Base-by-base conservation (phyloP, 208 protist genomes). In the Acanthamoeba sp. region DNA sequence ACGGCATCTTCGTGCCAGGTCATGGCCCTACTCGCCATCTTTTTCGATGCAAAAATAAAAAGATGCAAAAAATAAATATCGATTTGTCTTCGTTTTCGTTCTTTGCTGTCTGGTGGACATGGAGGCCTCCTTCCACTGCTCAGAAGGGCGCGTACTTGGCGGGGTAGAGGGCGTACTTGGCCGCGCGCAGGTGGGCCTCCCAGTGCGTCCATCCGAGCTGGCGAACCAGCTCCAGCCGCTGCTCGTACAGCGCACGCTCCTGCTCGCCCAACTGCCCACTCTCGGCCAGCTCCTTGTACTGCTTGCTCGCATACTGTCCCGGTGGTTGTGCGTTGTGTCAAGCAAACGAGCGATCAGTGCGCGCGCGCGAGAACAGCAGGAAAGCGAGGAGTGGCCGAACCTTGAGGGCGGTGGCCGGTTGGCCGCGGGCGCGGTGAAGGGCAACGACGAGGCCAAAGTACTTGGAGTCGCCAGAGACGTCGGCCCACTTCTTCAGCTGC, bases 401-500 rank as follows among this genome's bases (percentile, higher is more conserved):
- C 85, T 91, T 91, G 52, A 91, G 85, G 52, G 85, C 85, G 38
- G 36, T 64, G 59, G 57, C 85, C 7, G 52, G 59, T 18, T 76
- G 29, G 24, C 85, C 42, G n/a, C 59, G 52, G 2, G 85, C 42
- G 18, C 57, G 52, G 55, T 76, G 59, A 29, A 76, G 14, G 20
- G 52, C 32, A 2, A 52, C 85, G 20, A 64, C 7, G 20, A 91
- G 55, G 59, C 32, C 36, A 18, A 34, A 64, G 32, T 91, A 91
- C 85, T 64, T 91, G 52, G 85, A 45, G 18, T 91, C 85, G 32
- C 59, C 55, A 24, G 85, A 34, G 5, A 91, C 59, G 85, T 91
- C 38, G n/a, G 59, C 85, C 85, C 85, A 91, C 42, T 91, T 91
- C 85, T 73, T 91, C 22, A 91, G 59, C 32, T 76, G 52, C 24